These are phyloP conservation scores for Neotropicomus parvogracilis DNA, from an alignment of 1,284 basidiomycete genomes.

Conservation along the genomic window DNA sequence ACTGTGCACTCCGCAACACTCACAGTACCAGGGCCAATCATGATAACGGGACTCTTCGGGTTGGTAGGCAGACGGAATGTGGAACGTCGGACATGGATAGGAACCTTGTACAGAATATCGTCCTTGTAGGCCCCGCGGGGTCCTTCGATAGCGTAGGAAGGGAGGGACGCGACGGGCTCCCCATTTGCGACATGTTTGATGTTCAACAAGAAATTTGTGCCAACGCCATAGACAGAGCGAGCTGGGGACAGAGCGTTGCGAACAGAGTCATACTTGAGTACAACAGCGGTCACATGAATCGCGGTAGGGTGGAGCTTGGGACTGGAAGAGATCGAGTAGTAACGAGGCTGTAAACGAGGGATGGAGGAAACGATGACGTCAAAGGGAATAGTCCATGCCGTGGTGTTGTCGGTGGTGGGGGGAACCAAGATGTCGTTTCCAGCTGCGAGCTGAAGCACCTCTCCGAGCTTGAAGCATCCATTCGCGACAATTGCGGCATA, in stretches of 20 bases:
- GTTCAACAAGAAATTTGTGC: conserved; percentile 90
- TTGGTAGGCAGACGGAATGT: conserved; percentile 96
- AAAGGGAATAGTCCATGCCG: conserved; percentile 91
- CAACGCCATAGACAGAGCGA: conserved; percentile 80
- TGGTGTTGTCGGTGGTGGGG: conserved; percentile 69
- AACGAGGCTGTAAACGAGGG: conserved; percentile 91
- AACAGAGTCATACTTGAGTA: conserved; percentile 83
- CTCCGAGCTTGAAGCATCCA: conserved; percentile 86
- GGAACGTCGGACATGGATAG: conserved; percentile 91
- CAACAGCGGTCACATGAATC: conserved; percentile 94
- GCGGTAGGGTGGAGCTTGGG: conserved; percentile 86
- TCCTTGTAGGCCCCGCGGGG: conserved; percentile 82
- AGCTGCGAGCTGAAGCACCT: conserved; percentile 86
- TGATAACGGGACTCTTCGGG: conserved; percentile 97
- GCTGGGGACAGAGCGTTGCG: conserved; percentile 47
- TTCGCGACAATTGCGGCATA: conserved; percentile 75
- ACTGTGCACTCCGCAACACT: conserved; percentile 33
- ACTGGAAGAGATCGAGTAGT: conserved; percentile 97
- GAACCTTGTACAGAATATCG: conserved; percentile 75
- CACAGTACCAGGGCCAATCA: conserved; percentile 97
- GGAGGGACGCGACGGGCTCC: conserved; percentile 52
- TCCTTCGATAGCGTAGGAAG: conserved; percentile 84
- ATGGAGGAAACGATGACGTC: conserved; percentile 93
- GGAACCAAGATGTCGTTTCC: conserved; percentile 64
- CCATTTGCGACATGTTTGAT: conserved; percentile 76